phyloP scores from a whole-genome alignment of 768 basidiomycete genomes.

The Podaxis sp. region DNA sequence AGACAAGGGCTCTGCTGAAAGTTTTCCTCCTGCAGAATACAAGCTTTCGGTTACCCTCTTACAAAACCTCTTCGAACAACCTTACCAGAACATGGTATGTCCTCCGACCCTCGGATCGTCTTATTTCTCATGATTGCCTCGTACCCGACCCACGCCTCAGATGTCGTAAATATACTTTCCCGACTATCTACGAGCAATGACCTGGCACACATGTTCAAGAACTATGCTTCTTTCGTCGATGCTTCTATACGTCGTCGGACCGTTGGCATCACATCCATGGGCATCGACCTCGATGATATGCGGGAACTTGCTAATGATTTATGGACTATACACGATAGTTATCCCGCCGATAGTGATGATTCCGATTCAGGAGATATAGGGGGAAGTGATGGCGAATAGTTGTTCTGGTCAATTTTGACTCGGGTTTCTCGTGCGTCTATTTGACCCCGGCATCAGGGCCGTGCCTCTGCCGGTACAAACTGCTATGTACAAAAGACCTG shows the following conservation, averaged over 20 bases:
- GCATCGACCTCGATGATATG: constrained; percentile 54
- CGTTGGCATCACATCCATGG: constrained; percentile 30
- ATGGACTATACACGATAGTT: constrained; percentile 57
- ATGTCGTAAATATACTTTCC: constrained; percentile 32
- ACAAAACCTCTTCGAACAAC: constrained; percentile 59
- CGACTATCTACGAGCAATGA: constrained; percentile 42
- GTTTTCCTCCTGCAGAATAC: constrained; percentile 33
- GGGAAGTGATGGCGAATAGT: constrained; percentile 17
- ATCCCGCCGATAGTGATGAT: constrained; percentile 28
- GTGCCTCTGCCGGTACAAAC: not conserved
- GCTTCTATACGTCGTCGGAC: constrained; percentile 38
- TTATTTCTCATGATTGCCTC: not conserved
- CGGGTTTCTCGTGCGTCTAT: constrained; percentile 6
- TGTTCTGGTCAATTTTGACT: not conserved
- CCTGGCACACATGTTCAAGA: constrained; percentile 40
- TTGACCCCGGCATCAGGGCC: constrained; percentile 3
- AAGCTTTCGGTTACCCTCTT: constrained; percentile 53
- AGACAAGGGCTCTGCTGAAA: not conserved
- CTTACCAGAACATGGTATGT: constrained; percentile 25
- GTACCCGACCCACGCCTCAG: not conserved
- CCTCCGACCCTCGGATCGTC: not conserved
- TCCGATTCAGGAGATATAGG: constrained; percentile 20
- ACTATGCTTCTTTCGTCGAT: constrained; percentile 53
- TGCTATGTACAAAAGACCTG: not conserved
- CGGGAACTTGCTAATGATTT: constrained; percentile 54